These are phyloP conservation scores for Fusarium verrucosum DNA, from an alignment of 2,329 filamentous ascomycete species.

Conservation along the genomic window DNA sequence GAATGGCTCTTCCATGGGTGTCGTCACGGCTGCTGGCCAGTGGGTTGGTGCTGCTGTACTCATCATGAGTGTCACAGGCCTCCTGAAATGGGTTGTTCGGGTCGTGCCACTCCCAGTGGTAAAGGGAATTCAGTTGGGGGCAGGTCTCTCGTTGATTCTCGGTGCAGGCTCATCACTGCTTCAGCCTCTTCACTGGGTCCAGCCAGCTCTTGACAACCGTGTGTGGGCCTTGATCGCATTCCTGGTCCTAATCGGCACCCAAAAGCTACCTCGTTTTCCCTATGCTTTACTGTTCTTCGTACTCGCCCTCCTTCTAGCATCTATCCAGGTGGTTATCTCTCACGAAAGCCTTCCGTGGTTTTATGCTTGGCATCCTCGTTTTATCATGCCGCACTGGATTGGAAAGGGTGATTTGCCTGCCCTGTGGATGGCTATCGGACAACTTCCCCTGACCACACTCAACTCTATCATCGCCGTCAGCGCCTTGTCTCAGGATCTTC, in stretches of 20 bases:
- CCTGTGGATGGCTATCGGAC: constrained; percentile 75
- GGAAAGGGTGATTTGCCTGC: constrained; percentile 46
- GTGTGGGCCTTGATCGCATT: constrained; percentile 81
- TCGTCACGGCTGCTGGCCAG: constrained; percentile 80
- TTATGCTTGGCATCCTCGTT: constrained; percentile 67
- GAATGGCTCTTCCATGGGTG: constrained; percentile 59
- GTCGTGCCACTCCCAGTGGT: constrained; percentile 86
- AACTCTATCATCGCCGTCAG: constrained; percentile 92
- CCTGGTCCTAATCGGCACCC: constrained; percentile 73
- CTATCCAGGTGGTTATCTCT: constrained; percentile 50
- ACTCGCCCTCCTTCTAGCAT: constrained; percentile 73
- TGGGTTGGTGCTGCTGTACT: constrained; percentile 79
- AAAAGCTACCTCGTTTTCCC: constrained; percentile 72
- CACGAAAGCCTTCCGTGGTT: constrained; percentile 59
- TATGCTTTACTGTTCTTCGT: constrained; percentile 80
- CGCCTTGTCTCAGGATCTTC: constrained; percentile 78
- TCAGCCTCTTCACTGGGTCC: constrained; percentile 72
- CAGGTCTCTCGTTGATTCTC: constrained; percentile 83
- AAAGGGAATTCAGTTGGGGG: constrained; percentile 94
- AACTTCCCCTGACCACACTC: constrained; percentile 88
- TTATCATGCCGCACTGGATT: constrained; percentile 51
- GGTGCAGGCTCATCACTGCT: constrained; percentile 77
- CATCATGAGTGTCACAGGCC: constrained; percentile 79
- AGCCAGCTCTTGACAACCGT: constrained; percentile 78
- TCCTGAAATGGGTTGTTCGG: constrained; percentile 77